These are phyloP conservation scores for Naegleria lovaniensis DNA, from an alignment of 208 protist species.

Conservation along the genomic window DNA sequence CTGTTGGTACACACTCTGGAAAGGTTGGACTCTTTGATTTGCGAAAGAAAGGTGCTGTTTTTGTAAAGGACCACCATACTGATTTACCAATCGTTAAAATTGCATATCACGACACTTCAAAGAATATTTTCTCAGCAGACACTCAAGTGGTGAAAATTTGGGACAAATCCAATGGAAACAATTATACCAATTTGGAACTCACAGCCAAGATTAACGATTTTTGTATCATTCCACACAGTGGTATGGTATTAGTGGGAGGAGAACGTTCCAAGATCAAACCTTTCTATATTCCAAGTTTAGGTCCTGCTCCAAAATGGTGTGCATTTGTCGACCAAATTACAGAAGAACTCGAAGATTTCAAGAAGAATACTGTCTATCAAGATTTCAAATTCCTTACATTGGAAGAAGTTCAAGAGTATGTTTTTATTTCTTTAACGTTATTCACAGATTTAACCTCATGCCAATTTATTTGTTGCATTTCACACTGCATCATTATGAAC, in stretches of 20 bases:
- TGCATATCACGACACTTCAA: slow-evolving; percentile 71
- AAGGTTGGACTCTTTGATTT: slow-evolving; percentile 75
- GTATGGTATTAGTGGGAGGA: slow-evolving; percentile 75
- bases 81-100: slow-evolving; percentile 81
- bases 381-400: slow-evolving; percentile 95
- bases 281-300: slow-evolving; percentile 90
- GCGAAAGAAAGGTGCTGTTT: slow-evolving; percentile 65
- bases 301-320: slow-evolving; percentile 90
- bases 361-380: slow-evolving; percentile 75
- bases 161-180: slow-evolving; percentile 68
- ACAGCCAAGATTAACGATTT: slow-evolving; percentile 73
- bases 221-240: slow-evolving; percentile 69
- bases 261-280: slow-evolving; percentile 80
- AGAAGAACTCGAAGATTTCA: slow-evolving; percentile 71
- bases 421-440: slow-evolving; percentile 41
- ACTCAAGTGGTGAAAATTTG: slow-evolving; percentile 83
- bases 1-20: slow-evolving; percentile 64
- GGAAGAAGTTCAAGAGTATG: slow-evolving; percentile 73
- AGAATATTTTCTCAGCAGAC: slow-evolving; percentile 66
- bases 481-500: too few relatives aligned
- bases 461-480: too few relatives aligned
- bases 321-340: slow-evolving; percentile 92
- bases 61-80: slow-evolving; percentile 92
- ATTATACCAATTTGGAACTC: slow-evolving; percentile 72
- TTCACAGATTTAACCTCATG: not conserved